Conservation (phyloP, 257 asterid genomes). For the Scutellaria galericulata region DNA sequence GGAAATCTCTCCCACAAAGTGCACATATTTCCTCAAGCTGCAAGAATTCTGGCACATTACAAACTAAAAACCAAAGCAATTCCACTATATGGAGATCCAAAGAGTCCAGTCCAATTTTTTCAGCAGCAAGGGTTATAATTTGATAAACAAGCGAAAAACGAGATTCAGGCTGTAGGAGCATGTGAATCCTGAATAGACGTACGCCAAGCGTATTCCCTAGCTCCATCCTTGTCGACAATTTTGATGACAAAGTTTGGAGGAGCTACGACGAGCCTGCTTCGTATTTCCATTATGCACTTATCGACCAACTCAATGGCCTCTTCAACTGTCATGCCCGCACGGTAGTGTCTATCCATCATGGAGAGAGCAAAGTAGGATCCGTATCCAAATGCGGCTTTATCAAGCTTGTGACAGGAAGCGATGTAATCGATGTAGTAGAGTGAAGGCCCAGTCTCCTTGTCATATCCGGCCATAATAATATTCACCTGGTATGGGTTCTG, state of each 20-base stretch:
- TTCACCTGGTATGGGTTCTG: slow-evolving; percentile 91
- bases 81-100: slow-evolving; percentile 18
- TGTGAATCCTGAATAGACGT: slow-evolving; percentile 65
- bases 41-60: slow-evolving; percentile 33
- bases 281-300: slow-evolving; percentile 72
- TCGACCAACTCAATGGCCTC: slow-evolving; percentile 89
- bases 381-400: slow-evolving; percentile 90
- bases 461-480: slow-evolving; percentile 88
- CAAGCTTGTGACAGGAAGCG: slow-evolving; percentile 89
- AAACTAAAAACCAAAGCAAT: slow-evolving; percentile 33
- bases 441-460: slow-evolving; percentile 90
- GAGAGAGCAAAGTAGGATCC: slow-evolving; percentile 91
- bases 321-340: slow-evolving; percentile 79
- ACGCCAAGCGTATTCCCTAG: slow-evolving; percentile 84
- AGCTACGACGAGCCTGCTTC: slow-evolving; percentile 85
- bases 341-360: slow-evolving; percentile 93
- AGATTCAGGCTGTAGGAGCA: slow-evolving; percentile 45
- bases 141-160: slow-evolving; percentile 23
- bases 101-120: slow-evolving; percentile 20
- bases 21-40: slow-evolving; percentile 30
- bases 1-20: slow-evolving; percentile 26
- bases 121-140: slow-evolving; percentile 13
- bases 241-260: slow-evolving; percentile 93
- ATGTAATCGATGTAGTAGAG: slow-evolving; percentile 81
- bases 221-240: slow-evolving; percentile 91